Base-by-base conservation (phyloP, 371 early-diverging fungal species). In the Funneliformis caledonium region DNA sequence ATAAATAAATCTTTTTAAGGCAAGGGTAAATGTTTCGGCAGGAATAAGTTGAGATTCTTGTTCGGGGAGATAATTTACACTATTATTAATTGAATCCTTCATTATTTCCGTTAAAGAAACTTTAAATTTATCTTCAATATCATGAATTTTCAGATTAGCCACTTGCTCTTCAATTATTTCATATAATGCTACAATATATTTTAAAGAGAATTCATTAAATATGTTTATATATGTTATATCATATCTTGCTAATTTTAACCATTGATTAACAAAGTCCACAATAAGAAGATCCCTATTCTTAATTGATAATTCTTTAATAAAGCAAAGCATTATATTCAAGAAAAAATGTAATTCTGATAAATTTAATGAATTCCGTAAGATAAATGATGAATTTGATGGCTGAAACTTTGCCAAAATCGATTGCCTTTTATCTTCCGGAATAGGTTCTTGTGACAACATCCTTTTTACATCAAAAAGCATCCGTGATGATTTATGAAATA, bases 101-200 rank as follows among this genome's bases (percentile, higher is more conserved):
- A 56, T 56, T 0, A 6, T 16, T 56, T 56, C 6, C 19, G 14
- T 16, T 5, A 56, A 56, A 16, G 56, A 19, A 56, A 56, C 7
- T 19, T 19, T 56, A 16, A 56, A 56, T 56, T 56, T 56, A 19
- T 56, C 19, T 0, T 7, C 19, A 16, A 56, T 56, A 5, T 56
- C 6, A 52, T 48, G 26, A 31, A 81, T 70, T 33, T 43, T 45
- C 9, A 65, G 19, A 68, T 45, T 52, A 16, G 81, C 67, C 1
- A 76, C 76, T 14, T 68, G 37, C 14, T 81, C 76, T 33, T 81
- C 81, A 19, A 81, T 56, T 33, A 76, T 64, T 33, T 81, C 81
- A 59, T 81, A 81, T 56, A 81, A 50, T 42, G 77, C 77, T 11
- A 81, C 48, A 16, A 76, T 42, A 52, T 81, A 78, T 16, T 67